Evolutionary conservation across 192 early-diverging fungal species (phyloP).

Genomic region (Mycoemilia scoparia): DNA sequence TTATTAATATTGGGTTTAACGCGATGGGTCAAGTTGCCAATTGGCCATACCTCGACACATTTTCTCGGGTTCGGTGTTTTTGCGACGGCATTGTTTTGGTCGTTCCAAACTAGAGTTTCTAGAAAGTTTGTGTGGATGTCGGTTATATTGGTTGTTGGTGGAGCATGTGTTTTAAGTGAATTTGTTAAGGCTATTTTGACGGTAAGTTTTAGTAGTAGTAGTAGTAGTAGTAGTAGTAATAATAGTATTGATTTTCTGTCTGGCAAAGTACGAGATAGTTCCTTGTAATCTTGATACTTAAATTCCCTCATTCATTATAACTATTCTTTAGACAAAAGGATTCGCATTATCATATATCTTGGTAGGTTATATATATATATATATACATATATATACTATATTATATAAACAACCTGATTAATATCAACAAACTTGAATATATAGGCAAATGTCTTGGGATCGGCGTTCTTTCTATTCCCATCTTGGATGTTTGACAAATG

Average conservation of each 20-base stretch:
- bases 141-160: constrained; percentile 2
- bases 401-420: no score
- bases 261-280: no score
- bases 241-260: no score
- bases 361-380: no score
- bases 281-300: no score
- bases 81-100: constrained; percentile 11
- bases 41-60: constrained; percentile 18
- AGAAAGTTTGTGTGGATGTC: constrained; percentile 9
- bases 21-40: constrained; percentile 5
- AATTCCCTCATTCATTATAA: no score
- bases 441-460: constrained; percentile 14
- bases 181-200: constrained; percentile 13
- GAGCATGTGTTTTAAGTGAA: constrained; percentile 14
- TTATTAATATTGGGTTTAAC: constrained; percentile 19
- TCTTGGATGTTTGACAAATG: constrained; percentile 20
- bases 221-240: no score
- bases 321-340: no score
- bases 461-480: constrained; percentile 12
- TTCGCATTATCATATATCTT: no score
- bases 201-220: no score
- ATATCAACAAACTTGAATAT: no score
- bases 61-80: constrained; percentile 19
- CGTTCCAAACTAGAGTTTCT: constrained; percentile 11
- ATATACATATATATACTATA: no score